A percentile compares a stretch with the other conserved stretches of the same genome.
Conservation (phyloP, 352 stramenopile genomes). For the Globisporangium carolinianum region DNA sequence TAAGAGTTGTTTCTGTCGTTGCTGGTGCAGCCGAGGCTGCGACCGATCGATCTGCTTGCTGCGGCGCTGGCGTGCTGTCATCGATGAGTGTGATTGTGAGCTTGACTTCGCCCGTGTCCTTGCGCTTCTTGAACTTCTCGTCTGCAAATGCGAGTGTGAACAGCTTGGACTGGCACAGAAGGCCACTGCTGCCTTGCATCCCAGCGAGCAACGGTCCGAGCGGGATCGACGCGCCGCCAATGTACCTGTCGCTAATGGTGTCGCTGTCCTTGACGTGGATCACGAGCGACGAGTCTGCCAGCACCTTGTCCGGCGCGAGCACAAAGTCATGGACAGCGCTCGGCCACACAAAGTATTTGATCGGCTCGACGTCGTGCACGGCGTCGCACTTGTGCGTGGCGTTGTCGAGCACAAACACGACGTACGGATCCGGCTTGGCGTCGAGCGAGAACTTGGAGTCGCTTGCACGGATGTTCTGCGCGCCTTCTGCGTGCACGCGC, state of each 20-base stretch:
- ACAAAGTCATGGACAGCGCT: slow-evolving; percentile 34
- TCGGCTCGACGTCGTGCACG: slow-evolving; percentile 33
- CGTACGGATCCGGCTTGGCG: slow-evolving; percentile 38
- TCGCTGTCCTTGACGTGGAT: slow-evolving; percentile 48
- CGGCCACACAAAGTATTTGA: slow-evolving; percentile 39
- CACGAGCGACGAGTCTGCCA: slow-evolving; percentile 15
- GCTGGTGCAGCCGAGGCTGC: background rate
- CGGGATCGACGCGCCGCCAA: slow-evolving; percentile 31
- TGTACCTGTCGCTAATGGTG: slow-evolving; percentile 38
- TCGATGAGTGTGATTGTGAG: slow-evolving; percentile 39
- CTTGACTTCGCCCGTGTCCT: slow-evolving; percentile 24
- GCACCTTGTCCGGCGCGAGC: slow-evolving; percentile 10
- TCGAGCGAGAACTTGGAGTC: slow-evolving; percentile 26
- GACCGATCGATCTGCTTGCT: background rate
- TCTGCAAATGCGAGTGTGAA: slow-evolving; percentile 36
- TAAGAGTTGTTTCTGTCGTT: background rate
- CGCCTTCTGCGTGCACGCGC: slow-evolving; percentile 30
- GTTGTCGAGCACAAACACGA: slow-evolving; percentile 26
- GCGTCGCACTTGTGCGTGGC: slow-evolving; percentile 21
- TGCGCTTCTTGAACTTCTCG: slow-evolving; percentile 39
- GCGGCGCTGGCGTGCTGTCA: background rate
- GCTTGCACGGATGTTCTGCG: slow-evolving; percentile 21
- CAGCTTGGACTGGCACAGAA: slow-evolving; percentile 23
- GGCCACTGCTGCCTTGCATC: slow-evolving; percentile 6
- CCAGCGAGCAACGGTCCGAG: slow-evolving; percentile 15